Conservation (phyloP, 805 yeast genomes). For the Cyberlindnera americana region DNA sequence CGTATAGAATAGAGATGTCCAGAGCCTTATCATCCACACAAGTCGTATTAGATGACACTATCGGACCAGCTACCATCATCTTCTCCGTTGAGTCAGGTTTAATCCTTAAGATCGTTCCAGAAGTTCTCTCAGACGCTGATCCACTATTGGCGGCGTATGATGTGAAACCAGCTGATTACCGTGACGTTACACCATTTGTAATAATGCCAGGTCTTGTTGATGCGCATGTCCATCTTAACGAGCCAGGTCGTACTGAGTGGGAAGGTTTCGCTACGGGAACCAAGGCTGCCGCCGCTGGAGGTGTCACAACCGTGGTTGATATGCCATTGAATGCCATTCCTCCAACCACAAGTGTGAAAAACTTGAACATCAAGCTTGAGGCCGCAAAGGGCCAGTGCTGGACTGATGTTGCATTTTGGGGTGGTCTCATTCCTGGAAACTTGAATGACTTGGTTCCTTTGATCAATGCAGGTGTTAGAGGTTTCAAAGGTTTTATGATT, state of each 20-base stretch:
- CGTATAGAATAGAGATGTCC: conserved; percentile 9
- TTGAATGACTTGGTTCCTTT: conserved; percentile 66
- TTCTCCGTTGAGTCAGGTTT: conserved; percentile 56
- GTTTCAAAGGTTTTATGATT: conserved; percentile 89
- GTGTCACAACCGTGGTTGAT: conserved; percentile 92
- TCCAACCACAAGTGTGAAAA: conserved; percentile 83
- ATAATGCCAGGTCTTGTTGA: conserved; percentile 91
- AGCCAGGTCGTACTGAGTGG: conserved; percentile 98
- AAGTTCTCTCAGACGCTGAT: conserved; percentile 37
- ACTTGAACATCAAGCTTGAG: conserved; percentile 66
- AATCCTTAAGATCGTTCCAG: conserved; percentile 49
- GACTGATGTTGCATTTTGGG: conserved; percentile 97
- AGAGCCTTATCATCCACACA: conserved; percentile 59
- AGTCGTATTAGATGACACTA: conserved; percentile 47
- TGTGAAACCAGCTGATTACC: conserved; percentile 38
- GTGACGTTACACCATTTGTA: conserved; percentile 58
- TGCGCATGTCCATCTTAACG: conserved; percentile 91
- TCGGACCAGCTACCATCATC: conserved; percentile 61
- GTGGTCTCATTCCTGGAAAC: conserved; percentile 85
- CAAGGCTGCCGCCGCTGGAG: conserved; percentile 91
- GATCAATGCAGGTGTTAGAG: conserved; percentile 83
- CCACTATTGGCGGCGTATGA: conserved; percentile 40
- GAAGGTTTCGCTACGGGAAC: conserved; percentile 98
- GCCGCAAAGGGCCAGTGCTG: conserved; percentile 83
- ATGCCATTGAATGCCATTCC: conserved; percentile 97